Percentiles rank a stretch among this genome's conserved stretches.
These are phyloP conservation scores for Aspergillus sergii DNA, from an alignment of 2,329 filamentous ascomycete genomes.

Conservation along the genomic window DNA sequence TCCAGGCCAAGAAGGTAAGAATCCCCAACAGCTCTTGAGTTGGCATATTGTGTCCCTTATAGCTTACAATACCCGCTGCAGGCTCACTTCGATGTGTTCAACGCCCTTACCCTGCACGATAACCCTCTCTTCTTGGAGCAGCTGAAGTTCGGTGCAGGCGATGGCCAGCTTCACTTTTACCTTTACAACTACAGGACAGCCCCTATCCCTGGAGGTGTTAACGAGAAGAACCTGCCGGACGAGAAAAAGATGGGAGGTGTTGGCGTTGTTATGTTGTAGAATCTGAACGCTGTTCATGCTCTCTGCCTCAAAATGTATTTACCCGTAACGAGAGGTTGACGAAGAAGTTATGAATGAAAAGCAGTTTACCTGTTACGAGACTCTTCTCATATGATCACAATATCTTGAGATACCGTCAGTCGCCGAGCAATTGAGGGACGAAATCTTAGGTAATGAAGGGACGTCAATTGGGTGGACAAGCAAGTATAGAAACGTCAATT, in stretches of 20 bases:
- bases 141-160: conserved; percentile 91
- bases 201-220: conserved; percentile 81
- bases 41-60: background rate
- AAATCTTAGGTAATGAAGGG: background rate
- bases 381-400: background rate
- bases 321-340: background rate
- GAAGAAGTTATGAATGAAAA: conserved; percentile 4
- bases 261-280: conserved; percentile 79
- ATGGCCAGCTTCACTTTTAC: conserved; percentile 95
- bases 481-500: background rate
- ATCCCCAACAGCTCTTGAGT: background rate
- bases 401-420: background rate
- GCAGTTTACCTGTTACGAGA: background rate
- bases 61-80: conserved; percentile 26
- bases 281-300: background rate
- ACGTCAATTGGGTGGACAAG: background rate
- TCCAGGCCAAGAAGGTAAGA: conserved; percentile 75
- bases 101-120: conserved; percentile 89
- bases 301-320: conserved; percentile 6
- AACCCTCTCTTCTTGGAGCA: conserved; percentile 91
- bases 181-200: conserved; percentile 94
- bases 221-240: conserved; percentile 76
- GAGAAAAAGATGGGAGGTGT: conserved; percentile 79
- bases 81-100: conserved; percentile 91
- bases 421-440: background rate